Evolutionary conservation across 176 grass and related monocot species (phyloP), one percentile per base, ranked within the genome.

Genomic region (Paspalum vaginatum): DNA sequence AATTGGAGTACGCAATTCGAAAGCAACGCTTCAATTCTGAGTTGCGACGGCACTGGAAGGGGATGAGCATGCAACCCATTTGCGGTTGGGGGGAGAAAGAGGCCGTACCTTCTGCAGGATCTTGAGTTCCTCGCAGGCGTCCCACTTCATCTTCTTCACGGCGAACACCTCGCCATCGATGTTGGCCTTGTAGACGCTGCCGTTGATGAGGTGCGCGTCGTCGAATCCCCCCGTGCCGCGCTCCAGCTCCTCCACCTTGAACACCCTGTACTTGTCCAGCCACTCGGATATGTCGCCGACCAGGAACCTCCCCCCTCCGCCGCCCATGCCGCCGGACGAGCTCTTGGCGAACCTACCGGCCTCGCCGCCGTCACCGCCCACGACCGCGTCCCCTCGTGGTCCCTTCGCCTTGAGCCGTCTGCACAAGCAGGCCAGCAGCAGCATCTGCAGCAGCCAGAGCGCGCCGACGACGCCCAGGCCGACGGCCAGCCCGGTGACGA

Each of bases 141-240:
- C 88, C 96, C 96, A 99, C 76, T 93, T 99, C 96, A 99, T 99
- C 88, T 91, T 95, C 79, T 95, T 99, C 27, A 93, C 87, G 16
- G 96, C 96, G 76, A 95, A 89, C 37, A 89, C 75, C 82, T 90
- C 93, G 11, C 92, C 96, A 56, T 91, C 87, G 72, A 99, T 88
- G 12, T 47, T 67, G n/a, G 86, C 96, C 84, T 88, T 93, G 84
- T 90, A 99, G 17, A 99, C 96, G n/a, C 86, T 89, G 46, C 96
- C 96, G 86, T 91, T 79, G 74, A 99, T 85, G 65, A 88, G 77
- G 66, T 88, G 72, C 56, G 60, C 74, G 15, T 83, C 82, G 78
- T 93, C 79, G 86, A 99, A 95, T 0, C 91, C 83, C 4, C 75
- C 87, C 0, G 90, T 99, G 52, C 84, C 88, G 2, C 50, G 40